phyloP scores from a whole-genome alignment of 1,284 basidiomycete species.

The Fomitopsis schrenkii region DNA sequence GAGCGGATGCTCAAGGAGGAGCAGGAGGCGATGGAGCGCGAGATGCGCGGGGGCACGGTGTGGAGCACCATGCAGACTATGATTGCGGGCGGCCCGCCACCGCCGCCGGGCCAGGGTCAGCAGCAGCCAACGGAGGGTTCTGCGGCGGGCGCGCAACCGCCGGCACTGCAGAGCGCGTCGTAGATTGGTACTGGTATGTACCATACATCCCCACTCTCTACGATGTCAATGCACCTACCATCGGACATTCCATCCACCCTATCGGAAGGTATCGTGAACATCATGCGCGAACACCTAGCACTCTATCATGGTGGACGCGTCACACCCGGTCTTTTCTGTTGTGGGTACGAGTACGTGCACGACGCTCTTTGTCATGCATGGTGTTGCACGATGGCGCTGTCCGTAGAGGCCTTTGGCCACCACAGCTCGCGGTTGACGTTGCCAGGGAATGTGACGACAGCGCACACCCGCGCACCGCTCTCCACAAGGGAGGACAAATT shows the following conservation, averaged over 20 bases:
- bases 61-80: slow-evolving; percentile 23
- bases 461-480: neutral
- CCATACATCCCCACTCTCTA: neutral
- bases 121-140: neutral
- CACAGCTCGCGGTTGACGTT: neutral
- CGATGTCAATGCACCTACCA: neutral
- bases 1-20: slow-evolving; percentile 81
- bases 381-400: neutral
- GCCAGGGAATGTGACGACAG: neutral
- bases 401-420: neutral
- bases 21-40: slow-evolving; percentile 68
- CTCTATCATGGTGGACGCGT: too few species aligned
- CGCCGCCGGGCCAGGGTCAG: neutral
- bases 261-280: neutral
- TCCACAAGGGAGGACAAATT: neutral
- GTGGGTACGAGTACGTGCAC: too few species aligned
- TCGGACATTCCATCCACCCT: neutral
- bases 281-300: neutral
- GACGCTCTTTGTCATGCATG: neutral
- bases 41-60: slow-evolving; percentile 42
- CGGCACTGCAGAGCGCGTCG: neutral
- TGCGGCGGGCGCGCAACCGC: neutral
- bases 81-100: slow-evolving; percentile 13
- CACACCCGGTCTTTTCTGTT: too few species aligned
- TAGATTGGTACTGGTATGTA: neutral